These are phyloP conservation scores for Amanita rubescens DNA, from an alignment of 768 basidiomycete species.

Conservation along the genomic window DNA sequence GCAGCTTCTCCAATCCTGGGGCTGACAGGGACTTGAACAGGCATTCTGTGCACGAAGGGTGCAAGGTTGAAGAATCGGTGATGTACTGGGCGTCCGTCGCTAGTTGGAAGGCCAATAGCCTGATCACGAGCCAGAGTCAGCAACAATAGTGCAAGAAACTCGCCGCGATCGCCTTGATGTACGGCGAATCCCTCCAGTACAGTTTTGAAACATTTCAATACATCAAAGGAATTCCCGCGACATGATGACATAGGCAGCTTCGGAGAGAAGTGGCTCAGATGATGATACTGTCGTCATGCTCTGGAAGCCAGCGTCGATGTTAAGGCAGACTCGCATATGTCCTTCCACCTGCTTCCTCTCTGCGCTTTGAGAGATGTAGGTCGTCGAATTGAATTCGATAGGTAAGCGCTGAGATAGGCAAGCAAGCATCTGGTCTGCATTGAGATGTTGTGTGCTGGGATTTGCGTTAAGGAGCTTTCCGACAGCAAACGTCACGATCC, in stretches of 20 bases:
- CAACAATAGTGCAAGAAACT: slow-evolving; percentile 13
- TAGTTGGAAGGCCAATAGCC: neutral
- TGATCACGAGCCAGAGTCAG: too few relatives aligned
- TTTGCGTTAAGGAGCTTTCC: neutral
- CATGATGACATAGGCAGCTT: slow-evolving; percentile 13
- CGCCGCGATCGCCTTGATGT: slow-evolving; percentile 18
- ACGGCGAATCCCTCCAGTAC: neutral
- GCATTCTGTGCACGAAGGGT: neutral
- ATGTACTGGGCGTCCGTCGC: neutral
- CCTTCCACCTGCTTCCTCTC: too few relatives aligned
- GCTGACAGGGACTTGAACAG: neutral
- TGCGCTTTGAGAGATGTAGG: slow-evolving; percentile 3
- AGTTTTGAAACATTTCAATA: neutral
- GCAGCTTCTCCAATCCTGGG: neutral
- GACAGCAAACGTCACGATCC: neutral
- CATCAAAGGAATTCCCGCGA: neutral
- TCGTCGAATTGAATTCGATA: slow-evolving; percentile 21
- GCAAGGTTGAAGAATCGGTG: neutral
- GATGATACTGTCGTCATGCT: slow-evolving; percentile 15
- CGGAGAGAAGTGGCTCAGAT: too few relatives aligned
- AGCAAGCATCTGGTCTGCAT: too few relatives aligned
- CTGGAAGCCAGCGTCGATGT: slow-evolving; percentile 13
- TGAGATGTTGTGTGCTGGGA: neutral
- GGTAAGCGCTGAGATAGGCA: slow-evolving; percentile 17
- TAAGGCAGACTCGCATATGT: slow-evolving; percentile 24